Base-by-base conservation (phyloP, 208 protist genomes). In the Lotmaria passim region DNA sequence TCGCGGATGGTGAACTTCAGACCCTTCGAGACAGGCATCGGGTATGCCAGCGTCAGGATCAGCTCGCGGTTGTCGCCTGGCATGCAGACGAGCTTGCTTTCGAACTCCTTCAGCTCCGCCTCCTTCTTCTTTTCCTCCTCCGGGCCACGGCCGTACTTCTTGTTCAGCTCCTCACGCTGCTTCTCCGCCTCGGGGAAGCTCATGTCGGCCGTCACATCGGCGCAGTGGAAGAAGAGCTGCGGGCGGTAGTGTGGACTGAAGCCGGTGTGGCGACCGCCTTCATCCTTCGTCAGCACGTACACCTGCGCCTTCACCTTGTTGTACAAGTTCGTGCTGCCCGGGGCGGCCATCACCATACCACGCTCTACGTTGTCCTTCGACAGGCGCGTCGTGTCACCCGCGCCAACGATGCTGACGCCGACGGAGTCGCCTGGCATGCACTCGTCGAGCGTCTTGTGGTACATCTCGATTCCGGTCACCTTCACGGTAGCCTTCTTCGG, bases 1-100 rank as follows among this genome's bases (percentile, higher is more conserved):
- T 99, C 98, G 60, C 98, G 96, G 46, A 99, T 94, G 24, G 98
- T 98, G 78, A 99, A 99, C 77, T 98, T 96, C 60, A 98, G 86
- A 31, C 98, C 98, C 83, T 98, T 93, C 50, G 93, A 85, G 23
- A 99, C 66, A 30, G 95, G 90, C 74, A 98, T 95, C 36, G 96
- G 93, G 58, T 92, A 93, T 38, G 98, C 91, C 38, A 99, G 76
- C 15, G 98, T 97, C 36, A 99, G 76, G 14, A 85, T 71, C 47
- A 99, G 62, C 81, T 98, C 95, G 15, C 92, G 83, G 77, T 98
- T 99, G 80, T 99, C 98, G 62, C 98, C 98, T 41, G 98, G 98
- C 97, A 99, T 98, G 67, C 97, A 97, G 75, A 99, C 98, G 58
- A 98, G 78, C 67, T 95, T 91, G 73, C 83, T 88, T 77, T 96